These are phyloP conservation scores for Ceratocystis harringtonii DNA, from an alignment of 2,329 filamentous ascomycete species.

Conservation along the genomic window DNA sequence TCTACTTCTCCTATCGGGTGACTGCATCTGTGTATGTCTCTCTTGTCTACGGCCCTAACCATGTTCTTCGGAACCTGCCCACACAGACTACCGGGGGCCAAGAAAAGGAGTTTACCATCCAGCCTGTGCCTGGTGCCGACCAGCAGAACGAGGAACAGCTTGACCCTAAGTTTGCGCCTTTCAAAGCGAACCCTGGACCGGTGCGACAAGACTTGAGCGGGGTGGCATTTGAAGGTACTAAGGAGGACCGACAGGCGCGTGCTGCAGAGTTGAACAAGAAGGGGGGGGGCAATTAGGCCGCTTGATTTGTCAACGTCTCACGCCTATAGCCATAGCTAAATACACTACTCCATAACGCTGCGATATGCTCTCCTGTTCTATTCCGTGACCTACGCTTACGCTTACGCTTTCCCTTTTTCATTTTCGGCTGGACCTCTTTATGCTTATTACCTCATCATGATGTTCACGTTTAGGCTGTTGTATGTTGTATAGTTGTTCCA, in stretches of 20 bases:
- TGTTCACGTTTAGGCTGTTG: no score
- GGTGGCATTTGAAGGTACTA: constrained; percentile 42
- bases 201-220: constrained; percentile 40
- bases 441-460: no score
- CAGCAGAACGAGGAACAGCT: constrained; percentile 23
- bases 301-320: no score
- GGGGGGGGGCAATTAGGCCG: constrained; percentile 20
- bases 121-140: constrained; percentile 26
- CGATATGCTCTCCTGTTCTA: no score
- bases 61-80: constrained; percentile 3
- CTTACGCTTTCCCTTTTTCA: no score
- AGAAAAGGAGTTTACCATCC: constrained; percentile 33
- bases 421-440: no score
- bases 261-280: constrained; percentile 50
- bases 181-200: constrained; percentile 43
- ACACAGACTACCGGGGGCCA: constrained; percentile 17
- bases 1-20: constrained; percentile 12
- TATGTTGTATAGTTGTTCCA: no score
- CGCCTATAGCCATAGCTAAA: no score
- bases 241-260: constrained; percentile 52
- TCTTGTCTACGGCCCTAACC: constrained; percentile 14
- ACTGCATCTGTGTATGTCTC: constrained; percentile 9
- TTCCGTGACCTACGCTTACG: no score
- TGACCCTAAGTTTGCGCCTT: constrained; percentile 35
- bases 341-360: no score